phyloP scores from a whole-genome alignment of 306 rosid genomes.

The Hippophae tibetana region DNA sequence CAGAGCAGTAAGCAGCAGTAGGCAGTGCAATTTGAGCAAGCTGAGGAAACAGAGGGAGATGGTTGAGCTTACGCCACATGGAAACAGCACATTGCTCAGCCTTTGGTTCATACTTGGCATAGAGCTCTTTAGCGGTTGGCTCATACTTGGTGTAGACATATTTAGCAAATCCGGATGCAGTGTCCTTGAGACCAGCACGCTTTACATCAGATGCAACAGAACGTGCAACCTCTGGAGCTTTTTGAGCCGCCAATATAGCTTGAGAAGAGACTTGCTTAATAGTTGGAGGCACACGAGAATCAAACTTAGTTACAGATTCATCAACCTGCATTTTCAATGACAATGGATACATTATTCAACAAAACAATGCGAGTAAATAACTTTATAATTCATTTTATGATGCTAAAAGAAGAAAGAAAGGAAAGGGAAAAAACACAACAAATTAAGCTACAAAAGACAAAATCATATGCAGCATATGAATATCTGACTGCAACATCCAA shows the following conservation, averaged over 20 bases:
- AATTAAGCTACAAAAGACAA: too few species aligned
- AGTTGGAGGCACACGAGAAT: slow-evolving; percentile 48
- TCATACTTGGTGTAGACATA: slow-evolving; percentile 43
- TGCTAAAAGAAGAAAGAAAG: too few species aligned
- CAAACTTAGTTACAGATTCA: slow-evolving; percentile 53
- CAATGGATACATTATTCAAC: not conserved
- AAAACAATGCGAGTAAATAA: not conserved
- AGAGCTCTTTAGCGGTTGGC: too few species aligned
- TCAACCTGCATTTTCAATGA: slow-evolving; percentile 39
- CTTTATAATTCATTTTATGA: not conserved
- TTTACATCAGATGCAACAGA: slow-evolving; percentile 46
- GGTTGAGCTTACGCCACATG: slow-evolving; percentile 47
- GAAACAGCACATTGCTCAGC: slow-evolving; percentile 38
- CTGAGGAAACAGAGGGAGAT: slow-evolving; percentile 64
- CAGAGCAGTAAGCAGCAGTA: slow-evolving; percentile 32
- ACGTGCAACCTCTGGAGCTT: slow-evolving; percentile 33
- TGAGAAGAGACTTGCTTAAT: slow-evolving; percentile 63
- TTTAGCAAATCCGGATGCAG: slow-evolving; percentile 47
- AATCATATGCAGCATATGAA: too few species aligned
- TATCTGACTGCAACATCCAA: too few species aligned
- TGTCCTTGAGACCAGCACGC: slow-evolving; percentile 49
- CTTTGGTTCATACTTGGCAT: slow-evolving; percentile 34
- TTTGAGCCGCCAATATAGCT: slow-evolving; percentile 33
- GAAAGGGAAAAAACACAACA: too few species aligned
- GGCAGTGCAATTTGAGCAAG: slow-evolving; percentile 41